These are phyloP conservation scores for Tilletia indica DNA, from an alignment of 1,284 basidiomycete species.

Conservation along the genomic window DNA sequence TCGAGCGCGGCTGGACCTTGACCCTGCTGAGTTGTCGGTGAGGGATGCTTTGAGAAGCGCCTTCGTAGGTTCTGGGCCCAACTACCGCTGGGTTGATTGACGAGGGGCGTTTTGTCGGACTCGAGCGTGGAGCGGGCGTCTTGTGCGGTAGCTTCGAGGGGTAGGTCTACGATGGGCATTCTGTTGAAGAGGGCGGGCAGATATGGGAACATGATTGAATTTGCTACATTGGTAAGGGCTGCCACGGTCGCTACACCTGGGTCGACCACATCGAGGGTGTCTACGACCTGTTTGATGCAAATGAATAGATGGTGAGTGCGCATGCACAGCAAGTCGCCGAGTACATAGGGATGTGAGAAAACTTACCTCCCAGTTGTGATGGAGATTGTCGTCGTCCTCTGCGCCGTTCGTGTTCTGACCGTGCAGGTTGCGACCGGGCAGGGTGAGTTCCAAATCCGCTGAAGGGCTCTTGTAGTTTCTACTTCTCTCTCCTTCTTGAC, in stretches of 20 bases:
- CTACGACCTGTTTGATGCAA: conserved; percentile 26
- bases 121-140: conserved; percentile 21
- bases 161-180: conserved; percentile 67
- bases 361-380: conserved; percentile 10
- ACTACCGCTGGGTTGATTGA: neutral
- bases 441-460: neutral
- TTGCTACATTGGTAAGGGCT: conserved; percentile 73
- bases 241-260: conserved; percentile 71
- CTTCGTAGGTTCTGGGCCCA: neutral
- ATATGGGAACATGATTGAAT: conserved; percentile 69
- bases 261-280: conserved; percentile 70
- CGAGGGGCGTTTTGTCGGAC: neutral
- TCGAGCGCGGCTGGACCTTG: conserved; percentile 21
- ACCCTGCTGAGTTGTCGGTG: no score
- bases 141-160: neutral
- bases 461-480: neutral
- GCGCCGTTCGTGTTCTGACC: neutral
- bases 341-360: neutral
- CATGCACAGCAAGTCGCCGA: neutral
- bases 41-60: neutral
- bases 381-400: neutral
- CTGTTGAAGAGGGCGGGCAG: conserved; percentile 65
- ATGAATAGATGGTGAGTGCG: neutral
- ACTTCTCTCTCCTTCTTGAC: neutral
- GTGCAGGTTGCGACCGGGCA: no score